Evolutionary conservation across 1,284 basidiomycete species (phyloP).

Genomic region (Vanrija pseudolonga): DNA sequence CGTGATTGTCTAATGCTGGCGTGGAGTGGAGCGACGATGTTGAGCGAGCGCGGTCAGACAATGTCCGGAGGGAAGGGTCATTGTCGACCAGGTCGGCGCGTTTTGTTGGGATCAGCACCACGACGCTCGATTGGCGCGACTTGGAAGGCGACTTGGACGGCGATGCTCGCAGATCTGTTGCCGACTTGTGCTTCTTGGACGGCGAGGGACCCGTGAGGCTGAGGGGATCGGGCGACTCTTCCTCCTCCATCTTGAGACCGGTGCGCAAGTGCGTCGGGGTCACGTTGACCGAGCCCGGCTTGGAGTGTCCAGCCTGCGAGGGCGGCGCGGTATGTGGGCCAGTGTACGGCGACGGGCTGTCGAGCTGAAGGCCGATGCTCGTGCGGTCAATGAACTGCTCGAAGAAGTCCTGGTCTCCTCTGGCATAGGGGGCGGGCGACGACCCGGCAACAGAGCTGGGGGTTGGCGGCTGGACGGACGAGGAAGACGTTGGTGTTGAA

Average conservation of each 20-base stretch:
- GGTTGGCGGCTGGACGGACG: constrained; percentile 8
- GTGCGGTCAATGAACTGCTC: constrained; percentile 16
- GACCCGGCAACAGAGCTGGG: constrained; percentile 9
- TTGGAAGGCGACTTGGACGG: too few species aligned
- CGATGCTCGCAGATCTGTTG: not conserved
- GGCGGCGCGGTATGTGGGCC: not conserved
- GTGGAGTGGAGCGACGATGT: constrained; percentile 9
- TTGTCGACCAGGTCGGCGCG: too few species aligned
- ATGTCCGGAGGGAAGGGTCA: constrained; percentile 1
- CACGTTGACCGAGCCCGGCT: too few species aligned
- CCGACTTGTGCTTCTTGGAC: constrained; percentile 23
- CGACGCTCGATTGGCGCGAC: not conserved
- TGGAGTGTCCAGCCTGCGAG: too few species aligned
- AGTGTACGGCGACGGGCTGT: constrained; percentile 4
- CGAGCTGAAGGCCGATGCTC: constrained; percentile 6
- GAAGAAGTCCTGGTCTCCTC: constrained; percentile 12
- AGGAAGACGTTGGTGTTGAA: not conserved
- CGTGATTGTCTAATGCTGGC: constrained; percentile 24
- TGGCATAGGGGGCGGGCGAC: constrained; percentile 1
- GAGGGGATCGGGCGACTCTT: constrained; percentile 29
- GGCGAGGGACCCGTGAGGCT: constrained; percentile 29
- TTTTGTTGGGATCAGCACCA: not conserved
- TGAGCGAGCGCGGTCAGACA: not conserved
- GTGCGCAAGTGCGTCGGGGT: not conserved
- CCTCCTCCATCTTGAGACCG: not conserved